phyloP scores from a whole-genome alignment of 2,329 filamentous ascomycete species.

The Aspergillus costaricaensis region DNA sequence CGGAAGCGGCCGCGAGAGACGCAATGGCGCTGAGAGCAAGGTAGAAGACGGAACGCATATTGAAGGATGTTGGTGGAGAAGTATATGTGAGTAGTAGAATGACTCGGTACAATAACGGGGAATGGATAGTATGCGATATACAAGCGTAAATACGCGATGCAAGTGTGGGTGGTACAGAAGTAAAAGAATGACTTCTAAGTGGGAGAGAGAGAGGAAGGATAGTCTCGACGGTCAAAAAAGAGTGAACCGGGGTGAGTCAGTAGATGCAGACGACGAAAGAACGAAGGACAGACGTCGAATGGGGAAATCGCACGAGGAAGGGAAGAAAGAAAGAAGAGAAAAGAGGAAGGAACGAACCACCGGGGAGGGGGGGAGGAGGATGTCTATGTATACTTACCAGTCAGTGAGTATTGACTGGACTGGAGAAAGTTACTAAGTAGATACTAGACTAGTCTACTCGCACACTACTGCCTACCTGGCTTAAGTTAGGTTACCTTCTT shows the following conservation, averaged over 20 bases:
- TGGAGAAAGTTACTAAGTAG: too few species aligned
- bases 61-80: conserved; percentile 22
- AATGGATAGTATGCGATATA: conserved; percentile 6
- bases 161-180: not conserved
- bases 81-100: conserved; percentile 2
- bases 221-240: conserved; percentile 4
- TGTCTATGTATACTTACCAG: not conserved
- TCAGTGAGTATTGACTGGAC: too few species aligned
- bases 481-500: too few species aligned
- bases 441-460: too few species aligned
- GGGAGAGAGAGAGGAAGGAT: not conserved
- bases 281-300: conserved; percentile 13
- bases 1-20: conserved; percentile 45
- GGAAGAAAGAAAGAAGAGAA: conserved; percentile 11
- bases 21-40: conserved; percentile 49
- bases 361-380: conserved; percentile 7
- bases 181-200: not conserved
- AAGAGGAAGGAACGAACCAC: conserved; percentile 12
- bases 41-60: conserved; percentile 50
- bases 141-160: not conserved
- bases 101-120: conserved; percentile 9
- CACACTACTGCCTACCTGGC: too few species aligned
- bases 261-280: conserved; percentile 2
- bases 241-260: conserved; percentile 11
- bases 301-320: conserved; percentile 17